A percentile compares a stretch with the other conserved stretches of the same genome.
These are phyloP conservation scores for Euphorbia tirucalli DNA, from an alignment of 345 rosid species.

Conservation along the genomic window DNA sequence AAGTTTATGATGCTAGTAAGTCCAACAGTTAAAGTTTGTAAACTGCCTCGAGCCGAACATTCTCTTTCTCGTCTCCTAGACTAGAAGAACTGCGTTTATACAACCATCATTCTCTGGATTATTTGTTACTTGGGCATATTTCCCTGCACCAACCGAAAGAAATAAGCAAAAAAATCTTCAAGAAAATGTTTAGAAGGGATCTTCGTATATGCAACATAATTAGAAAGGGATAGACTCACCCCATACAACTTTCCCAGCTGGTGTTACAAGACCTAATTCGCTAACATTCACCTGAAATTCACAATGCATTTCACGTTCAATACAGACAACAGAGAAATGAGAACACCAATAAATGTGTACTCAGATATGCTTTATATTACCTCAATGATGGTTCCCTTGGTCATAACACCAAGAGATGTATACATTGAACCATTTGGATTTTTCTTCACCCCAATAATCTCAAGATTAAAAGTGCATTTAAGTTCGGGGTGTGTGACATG, in stretches of 20 bases:
- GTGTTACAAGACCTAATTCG: slow-evolving; percentile 91
- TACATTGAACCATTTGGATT: slow-evolving; percentile 95
- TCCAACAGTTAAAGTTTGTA: not conserved
- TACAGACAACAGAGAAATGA: not conserved
- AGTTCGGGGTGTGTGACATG: slow-evolving; percentile 94
- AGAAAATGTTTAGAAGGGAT: not conserved
- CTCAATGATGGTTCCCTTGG: slow-evolving; percentile 92
- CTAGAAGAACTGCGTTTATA: slow-evolving; percentile 82
- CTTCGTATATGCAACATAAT: not conserved
- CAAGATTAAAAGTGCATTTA: slow-evolving; percentile 81
- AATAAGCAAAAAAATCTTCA: too few relatives aligned
- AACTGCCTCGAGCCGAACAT: too few relatives aligned
- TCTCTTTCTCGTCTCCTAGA: slow-evolving; percentile 30
- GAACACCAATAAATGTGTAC: not conserved
- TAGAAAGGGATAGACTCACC: slow-evolving; percentile 42
- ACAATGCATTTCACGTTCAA: not conserved
- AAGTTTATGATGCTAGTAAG: not conserved
- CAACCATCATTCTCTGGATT: slow-evolving; percentile 93
- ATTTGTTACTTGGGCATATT: slow-evolving; percentile 93
- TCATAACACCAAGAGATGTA: slow-evolving; percentile 84
- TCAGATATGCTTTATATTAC: slow-evolving; percentile 26
- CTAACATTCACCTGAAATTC: slow-evolving; percentile 82
- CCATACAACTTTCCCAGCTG: slow-evolving; percentile 90
- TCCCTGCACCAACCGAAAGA: slow-evolving; percentile 51
- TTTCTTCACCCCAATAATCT: slow-evolving; percentile 83